A percentile compares a stretch with the other conserved stretches of the same genome.
These are phyloP conservation scores for Xylaria sp. DNA, from an alignment of 2,329 filamentous ascomycete genomes.

Conservation along the genomic window DNA sequence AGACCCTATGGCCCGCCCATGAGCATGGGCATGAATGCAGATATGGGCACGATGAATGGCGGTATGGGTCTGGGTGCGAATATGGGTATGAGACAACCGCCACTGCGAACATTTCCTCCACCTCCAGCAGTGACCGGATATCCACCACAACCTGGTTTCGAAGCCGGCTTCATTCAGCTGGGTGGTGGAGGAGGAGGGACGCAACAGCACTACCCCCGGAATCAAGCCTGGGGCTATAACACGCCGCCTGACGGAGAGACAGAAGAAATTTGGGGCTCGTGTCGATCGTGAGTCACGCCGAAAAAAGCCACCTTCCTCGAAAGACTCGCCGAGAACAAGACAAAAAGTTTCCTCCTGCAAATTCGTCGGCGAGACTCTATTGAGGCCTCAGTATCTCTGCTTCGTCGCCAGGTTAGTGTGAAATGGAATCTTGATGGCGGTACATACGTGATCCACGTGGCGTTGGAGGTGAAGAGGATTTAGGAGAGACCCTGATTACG, in stretches of 20 bases:
- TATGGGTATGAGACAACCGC: constrained; percentile 8
- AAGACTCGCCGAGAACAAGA: no score
- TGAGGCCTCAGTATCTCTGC: not conserved
- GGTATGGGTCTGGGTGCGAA: not conserved
- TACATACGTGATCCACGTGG: no score
- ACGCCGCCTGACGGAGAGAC: constrained; percentile 5
- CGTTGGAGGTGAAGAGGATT: no score
- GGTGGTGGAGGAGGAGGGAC: constrained; percentile 15
- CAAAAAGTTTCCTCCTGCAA: no score
- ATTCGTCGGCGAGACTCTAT: no score
- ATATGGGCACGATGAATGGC: not conserved
- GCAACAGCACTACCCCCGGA: constrained; percentile 12
- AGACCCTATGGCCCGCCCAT: constrained; percentile 12
- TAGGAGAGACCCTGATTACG: not conserved
- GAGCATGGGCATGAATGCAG: constrained; percentile 2
- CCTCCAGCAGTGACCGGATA: constrained; percentile 11
- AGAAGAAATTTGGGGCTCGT: constrained; percentile 12
- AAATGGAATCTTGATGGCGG: no score
- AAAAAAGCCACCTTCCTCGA: not conserved
- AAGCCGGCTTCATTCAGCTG: constrained; percentile 29
- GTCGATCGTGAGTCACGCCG: not conserved
- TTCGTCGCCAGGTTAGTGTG: not conserved
- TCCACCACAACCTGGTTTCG: constrained; percentile 22
- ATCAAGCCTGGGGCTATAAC: constrained; percentile 17
- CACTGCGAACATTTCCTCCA: constrained; percentile 8